Conservation (phyloP, 2,329 filamentous ascomycete genomes). For the Trichoderma oligosporum region DNA sequence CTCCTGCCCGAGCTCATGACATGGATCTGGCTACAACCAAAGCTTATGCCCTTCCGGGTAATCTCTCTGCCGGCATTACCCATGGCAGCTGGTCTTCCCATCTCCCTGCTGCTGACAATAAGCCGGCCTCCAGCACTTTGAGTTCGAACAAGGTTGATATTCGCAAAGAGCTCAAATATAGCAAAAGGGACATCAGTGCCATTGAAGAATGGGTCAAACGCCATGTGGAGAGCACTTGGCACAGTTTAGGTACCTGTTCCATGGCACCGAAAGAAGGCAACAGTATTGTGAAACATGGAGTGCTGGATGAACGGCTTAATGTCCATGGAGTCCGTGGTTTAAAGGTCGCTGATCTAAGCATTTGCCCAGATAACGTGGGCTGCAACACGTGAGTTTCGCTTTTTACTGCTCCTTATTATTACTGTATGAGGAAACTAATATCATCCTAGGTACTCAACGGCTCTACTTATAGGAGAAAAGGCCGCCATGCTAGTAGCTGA, state of each 20-base stretch:
- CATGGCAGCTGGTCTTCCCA: conserved; percentile 13
- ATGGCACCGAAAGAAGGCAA: conserved; percentile 33
- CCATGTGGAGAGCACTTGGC: conserved; percentile 39
- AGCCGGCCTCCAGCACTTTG: neutral
- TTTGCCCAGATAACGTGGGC: conserved; percentile 36
- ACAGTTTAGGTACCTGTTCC: conserved; percentile 41
- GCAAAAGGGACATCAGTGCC: conserved; percentile 29
- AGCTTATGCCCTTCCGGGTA: conserved; percentile 5
- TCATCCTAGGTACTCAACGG: conserved; percentile 5
- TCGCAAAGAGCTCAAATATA: conserved; percentile 12
- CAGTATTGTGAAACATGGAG: conserved; percentile 33
- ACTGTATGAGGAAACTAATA: neutral
- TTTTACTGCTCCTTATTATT: neutral
- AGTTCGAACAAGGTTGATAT: conserved; percentile 7
- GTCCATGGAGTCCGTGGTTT: conserved; percentile 41
- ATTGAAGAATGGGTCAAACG: conserved; percentile 42
- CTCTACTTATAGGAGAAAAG: conserved; percentile 13
- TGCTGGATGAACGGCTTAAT: conserved; percentile 38
- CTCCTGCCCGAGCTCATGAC: conserved; percentile 34
- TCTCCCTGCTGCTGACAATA: conserved; percentile 2
- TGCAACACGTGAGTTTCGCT: conserved; percentile 34
- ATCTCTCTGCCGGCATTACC: conserved; percentile 7
- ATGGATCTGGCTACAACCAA: conserved; percentile 11
- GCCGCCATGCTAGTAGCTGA: conserved; percentile 13
- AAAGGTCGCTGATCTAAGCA: conserved; percentile 37